These are phyloP conservation scores for Austroboletus novae-zelandiae DNA, from an alignment of 1,284 basidiomycete species.

Conservation along the genomic window DNA sequence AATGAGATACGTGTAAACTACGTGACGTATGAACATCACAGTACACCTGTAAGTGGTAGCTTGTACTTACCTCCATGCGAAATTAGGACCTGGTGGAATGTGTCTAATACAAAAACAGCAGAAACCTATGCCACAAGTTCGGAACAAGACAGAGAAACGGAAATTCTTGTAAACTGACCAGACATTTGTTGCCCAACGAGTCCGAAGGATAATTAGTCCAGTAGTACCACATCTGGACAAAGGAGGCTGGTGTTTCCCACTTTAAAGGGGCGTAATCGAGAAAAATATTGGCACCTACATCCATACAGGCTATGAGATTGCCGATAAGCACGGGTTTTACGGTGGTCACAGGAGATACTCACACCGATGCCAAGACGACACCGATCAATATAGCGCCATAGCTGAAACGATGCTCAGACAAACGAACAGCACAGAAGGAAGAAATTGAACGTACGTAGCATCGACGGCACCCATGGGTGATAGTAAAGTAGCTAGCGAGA, in stretches of 20 bases:
- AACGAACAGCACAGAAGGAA: no score
- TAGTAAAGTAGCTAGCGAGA: no score
- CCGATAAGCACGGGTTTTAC: neutral
- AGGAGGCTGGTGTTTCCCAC: constrained; percentile 40
- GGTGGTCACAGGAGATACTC: neutral
- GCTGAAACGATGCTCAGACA: neutral
- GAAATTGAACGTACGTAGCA: no score
- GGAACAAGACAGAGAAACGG: neutral
- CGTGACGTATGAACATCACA: neutral
- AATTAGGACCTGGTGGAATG: constrained; percentile 54
- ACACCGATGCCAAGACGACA: neutral
- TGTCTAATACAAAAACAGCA: constrained; percentile 48
- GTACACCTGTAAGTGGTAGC: neutral
- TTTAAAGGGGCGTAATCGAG: neutral
- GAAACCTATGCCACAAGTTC: constrained; percentile 37
- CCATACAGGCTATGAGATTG: constrained; percentile 44
- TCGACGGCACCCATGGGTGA: no score
- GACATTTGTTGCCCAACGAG: constrained; percentile 41
- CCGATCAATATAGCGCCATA: neutral
- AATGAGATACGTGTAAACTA: constrained; percentile 57
- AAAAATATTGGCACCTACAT: constrained; percentile 34
- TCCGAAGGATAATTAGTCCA: constrained; percentile 48
- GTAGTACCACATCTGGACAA: constrained; percentile 57
- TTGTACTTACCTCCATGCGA: constrained; percentile 45
- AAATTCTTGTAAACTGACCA: constrained; percentile 32